phyloP scores from a whole-genome alignment of 805 yeast genomes.

The Isabelozyma pseudorhagii region DNA sequence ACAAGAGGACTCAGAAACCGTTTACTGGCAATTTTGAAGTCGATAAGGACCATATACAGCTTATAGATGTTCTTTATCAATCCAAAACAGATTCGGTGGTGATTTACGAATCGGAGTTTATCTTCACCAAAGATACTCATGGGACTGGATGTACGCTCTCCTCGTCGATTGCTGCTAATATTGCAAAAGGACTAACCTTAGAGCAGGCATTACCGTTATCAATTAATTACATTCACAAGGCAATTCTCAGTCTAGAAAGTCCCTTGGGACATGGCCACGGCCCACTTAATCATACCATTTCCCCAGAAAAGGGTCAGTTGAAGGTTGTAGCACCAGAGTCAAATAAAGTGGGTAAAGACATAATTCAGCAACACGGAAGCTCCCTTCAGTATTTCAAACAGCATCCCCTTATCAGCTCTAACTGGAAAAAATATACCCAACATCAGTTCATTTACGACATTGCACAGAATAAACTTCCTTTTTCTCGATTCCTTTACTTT shows the following conservation, averaged over 20 bases:
- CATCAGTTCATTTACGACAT: conserved; percentile 61
- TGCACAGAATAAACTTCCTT: conserved; percentile 50
- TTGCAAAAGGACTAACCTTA: conserved; percentile 54
- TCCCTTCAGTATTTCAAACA: conserved; percentile 47
- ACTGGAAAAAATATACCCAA: conserved; percentile 57
- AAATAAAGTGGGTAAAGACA: background rate
- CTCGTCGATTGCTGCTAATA: conserved; percentile 72
- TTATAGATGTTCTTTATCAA: conserved; percentile 56
- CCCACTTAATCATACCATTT: conserved; percentile 67
- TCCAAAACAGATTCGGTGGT: conserved; percentile 31
- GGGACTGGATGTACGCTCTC: conserved; percentile 92
- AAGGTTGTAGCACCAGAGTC: conserved; percentile 4
- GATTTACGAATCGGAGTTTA: conserved; percentile 45
- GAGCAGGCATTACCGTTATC: conserved; percentile 51
- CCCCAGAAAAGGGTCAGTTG: conserved; percentile 14
- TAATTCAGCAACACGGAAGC: conserved; percentile 3
- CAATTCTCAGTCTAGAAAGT: conserved; percentile 45
- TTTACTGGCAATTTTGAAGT: conserved; percentile 3
- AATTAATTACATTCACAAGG: conserved; percentile 65
- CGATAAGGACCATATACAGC: conserved; percentile 16
- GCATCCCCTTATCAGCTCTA: conserved; percentile 53
- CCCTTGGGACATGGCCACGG: conserved; percentile 59
- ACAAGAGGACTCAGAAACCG: conserved; percentile 8
- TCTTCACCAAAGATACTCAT: conserved; percentile 59
- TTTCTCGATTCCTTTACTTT: conserved; percentile 50